Conservation (phyloP, 495 filamentous ascomycete species). For the Hypoxylon subgilvum region DNA sequence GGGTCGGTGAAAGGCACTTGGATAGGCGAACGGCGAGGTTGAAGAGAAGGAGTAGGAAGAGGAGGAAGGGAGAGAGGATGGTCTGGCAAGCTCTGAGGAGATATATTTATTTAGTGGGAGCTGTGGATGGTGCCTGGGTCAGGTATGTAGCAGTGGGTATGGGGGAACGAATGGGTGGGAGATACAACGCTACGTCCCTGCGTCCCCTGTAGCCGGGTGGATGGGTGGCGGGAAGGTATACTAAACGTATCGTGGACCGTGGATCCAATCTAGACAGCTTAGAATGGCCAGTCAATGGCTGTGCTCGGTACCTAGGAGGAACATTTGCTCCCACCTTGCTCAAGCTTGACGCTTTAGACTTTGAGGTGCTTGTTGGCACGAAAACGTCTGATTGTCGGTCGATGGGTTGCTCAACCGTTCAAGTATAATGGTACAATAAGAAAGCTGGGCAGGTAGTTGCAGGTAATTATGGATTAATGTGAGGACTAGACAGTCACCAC, state of each 20-base stretch:
- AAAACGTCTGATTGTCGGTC: slow-evolving; percentile 31
- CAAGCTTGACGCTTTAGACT: slow-evolving; percentile 1
- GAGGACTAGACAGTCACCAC: no score
- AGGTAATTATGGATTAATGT: no score
- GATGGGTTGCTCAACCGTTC: slow-evolving; percentile 32
- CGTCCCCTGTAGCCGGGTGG: slow-evolving; percentile 12
- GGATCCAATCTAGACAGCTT: neutral
- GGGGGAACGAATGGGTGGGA: slow-evolving; percentile 36
- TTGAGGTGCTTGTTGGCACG: slow-evolving; percentile 17
- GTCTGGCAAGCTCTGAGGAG: slow-evolving; percentile 9
- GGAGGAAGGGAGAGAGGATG: neutral
- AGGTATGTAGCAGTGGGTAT: slow-evolving; percentile 24
- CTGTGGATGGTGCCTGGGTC: neutral
- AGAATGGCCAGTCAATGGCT: neutral
- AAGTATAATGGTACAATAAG: no score
- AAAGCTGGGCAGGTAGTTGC: no score
- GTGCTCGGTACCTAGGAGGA: slow-evolving; percentile 7
- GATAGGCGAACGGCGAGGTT: slow-evolving; percentile 22
- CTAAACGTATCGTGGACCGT: slow-evolving; percentile 7
- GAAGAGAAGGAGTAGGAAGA: slow-evolving; percentile 6
- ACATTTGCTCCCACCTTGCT: slow-evolving; percentile 10
- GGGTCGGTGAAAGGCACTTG: slow-evolving; percentile 10
- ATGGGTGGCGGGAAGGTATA: slow-evolving; percentile 31
- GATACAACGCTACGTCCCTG: slow-evolving; percentile 13
- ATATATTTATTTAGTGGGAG: slow-evolving; percentile 27